Percentiles rank a stretch among this genome's conserved stretches.
Evolutionary conservation across 805 yeast genomes (phyloP).

Genomic region (Groenewaldozyma tartarivorans): DNA sequence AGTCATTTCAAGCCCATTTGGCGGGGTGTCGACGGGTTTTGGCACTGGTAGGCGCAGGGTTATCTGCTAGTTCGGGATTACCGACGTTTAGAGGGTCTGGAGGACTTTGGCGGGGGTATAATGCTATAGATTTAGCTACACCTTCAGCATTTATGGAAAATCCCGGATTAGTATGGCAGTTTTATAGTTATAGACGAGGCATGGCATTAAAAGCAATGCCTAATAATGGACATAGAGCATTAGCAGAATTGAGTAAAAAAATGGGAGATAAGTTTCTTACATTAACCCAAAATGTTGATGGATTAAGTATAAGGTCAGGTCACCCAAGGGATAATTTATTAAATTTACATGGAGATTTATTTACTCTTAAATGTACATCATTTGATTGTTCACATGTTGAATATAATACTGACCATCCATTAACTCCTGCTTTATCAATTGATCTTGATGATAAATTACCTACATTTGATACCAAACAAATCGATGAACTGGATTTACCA

Average conservation of each 20-base stretch:
- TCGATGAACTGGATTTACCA: slow-evolving; percentile 51
- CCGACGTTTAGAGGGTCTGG: slow-evolving; percentile 64
- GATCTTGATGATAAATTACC: background rate
- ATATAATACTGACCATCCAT: slow-evolving; percentile 46
- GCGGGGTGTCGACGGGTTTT: slow-evolving; percentile 26
- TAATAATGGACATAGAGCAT: slow-evolving; percentile 61
- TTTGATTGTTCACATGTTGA: slow-evolving; percentile 54
- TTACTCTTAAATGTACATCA: slow-evolving; percentile 63
- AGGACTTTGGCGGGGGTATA: slow-evolving; percentile 70
- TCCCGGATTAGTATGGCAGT: slow-evolving; percentile 88
- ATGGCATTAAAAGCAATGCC: slow-evolving; percentile 61
- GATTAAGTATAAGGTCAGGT: slow-evolving; percentile 55
- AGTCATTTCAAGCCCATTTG: slow-evolving; percentile 28
- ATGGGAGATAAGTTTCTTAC: slow-evolving; percentile 41
- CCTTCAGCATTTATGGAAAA: slow-evolving; percentile 81
- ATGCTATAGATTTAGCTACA: slow-evolving; percentile 77
- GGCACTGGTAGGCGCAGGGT: slow-evolving; percentile 66
- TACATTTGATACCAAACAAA: slow-evolving; percentile 23
- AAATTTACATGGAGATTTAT: slow-evolving; percentile 74
- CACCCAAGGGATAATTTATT: slow-evolving; percentile 45
- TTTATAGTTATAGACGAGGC: slow-evolving; percentile 60
- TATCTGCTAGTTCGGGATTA: slow-evolving; percentile 69
- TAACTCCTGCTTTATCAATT: slow-evolving; percentile 24
- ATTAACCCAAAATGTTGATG: slow-evolving; percentile 80
- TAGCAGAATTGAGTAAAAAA: slow-evolving; percentile 50